Percentiles rank a stretch among this genome's conserved stretches.
Conservation (phyloP, 768 basidiomycete species). For the Strobilomyces echinocephalus region DNA sequence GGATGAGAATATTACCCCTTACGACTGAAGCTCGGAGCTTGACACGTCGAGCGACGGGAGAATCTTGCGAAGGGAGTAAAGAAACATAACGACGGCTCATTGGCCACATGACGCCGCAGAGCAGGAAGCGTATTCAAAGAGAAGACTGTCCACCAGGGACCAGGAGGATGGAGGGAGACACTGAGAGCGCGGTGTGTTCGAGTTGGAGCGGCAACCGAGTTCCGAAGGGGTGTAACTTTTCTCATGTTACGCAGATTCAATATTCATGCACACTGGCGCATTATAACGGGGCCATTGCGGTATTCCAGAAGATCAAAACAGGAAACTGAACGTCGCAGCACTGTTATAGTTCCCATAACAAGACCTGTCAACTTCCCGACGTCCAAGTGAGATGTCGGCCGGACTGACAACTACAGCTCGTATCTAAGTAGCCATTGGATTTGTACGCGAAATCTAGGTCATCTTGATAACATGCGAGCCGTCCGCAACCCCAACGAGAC, state of each 20-base stretch:
- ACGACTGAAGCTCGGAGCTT: not conserved
- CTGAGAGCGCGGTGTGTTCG: not conserved
- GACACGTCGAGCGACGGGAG: not conserved
- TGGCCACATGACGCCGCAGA: slow-evolving; percentile 8
- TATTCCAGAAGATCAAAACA: too few species aligned
- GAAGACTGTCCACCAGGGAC: slow-evolving; percentile 8
- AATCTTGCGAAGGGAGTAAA: slow-evolving; percentile 8
- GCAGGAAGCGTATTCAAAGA: not conserved
- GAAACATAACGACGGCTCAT: slow-evolving; percentile 8
- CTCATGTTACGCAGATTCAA: too few species aligned
- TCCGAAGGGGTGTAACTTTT: too few species aligned
- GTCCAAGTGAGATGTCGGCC: not conserved
- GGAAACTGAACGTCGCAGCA: too few species aligned
- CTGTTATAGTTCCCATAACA: not conserved
- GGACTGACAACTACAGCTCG: not conserved
- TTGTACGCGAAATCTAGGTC: slow-evolving; percentile 28
- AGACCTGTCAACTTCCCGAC: not conserved
- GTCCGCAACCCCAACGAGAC: slow-evolving; percentile 56
- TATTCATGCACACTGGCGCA: too few species aligned
- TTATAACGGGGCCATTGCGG: too few species aligned
- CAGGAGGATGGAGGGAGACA: not conserved
- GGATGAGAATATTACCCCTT: slow-evolving; percentile 7
- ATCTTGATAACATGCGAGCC: slow-evolving; percentile 72
- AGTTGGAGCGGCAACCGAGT: too few species aligned
- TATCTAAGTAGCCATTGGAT: too few species aligned